Conservation (phyloP, 1,284 basidiomycete genomes). For the Malassezia furfur region DNA sequence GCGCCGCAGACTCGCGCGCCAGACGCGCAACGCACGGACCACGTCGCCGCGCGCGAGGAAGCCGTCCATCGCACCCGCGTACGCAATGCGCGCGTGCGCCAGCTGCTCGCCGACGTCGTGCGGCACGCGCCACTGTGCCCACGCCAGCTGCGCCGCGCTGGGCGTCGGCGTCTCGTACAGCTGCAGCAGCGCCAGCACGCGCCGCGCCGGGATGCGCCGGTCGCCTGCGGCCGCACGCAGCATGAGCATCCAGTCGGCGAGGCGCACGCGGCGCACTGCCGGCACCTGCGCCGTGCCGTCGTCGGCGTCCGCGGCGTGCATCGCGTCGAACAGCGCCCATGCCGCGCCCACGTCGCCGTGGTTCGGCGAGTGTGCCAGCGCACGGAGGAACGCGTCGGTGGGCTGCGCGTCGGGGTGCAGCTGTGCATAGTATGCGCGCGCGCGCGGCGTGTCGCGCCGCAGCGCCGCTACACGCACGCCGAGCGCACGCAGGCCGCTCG, state of each 20-base stretch:
- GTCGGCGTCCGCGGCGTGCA: not conserved
- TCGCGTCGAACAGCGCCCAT: constrained; percentile 16
- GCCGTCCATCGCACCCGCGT: constrained; percentile 12
- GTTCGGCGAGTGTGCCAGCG: constrained; percentile 6
- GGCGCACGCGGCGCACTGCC: not conserved
- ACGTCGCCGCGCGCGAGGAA: constrained; percentile 9
- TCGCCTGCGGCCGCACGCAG: constrained; percentile 14
- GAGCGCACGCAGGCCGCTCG: constrained; percentile 1
- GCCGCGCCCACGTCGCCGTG: constrained; percentile 5
- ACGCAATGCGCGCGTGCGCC: constrained; percentile 4
- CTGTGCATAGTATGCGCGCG: constrained; percentile 1
- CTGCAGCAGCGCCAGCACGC: constrained; percentile 7
- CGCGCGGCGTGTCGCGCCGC: constrained; percentile 1
- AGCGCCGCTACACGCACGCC: constrained; percentile 10
- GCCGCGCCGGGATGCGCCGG: constrained; percentile 7
- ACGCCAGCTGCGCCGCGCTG: not conserved
- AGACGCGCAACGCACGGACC: constrained; percentile 7
- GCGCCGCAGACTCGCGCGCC: constrained; percentile 12
- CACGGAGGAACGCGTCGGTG: constrained; percentile 10
- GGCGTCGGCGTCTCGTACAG: not conserved
- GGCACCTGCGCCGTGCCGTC: not conserved
- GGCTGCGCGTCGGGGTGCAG: not conserved
- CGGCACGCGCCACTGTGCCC: constrained; percentile 9
- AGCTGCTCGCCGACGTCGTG: not conserved
- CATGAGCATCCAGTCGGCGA: constrained; percentile 18